Conservation (phyloP, 176 grass and related monocot genomes). For the Phragmites australis region DNA sequence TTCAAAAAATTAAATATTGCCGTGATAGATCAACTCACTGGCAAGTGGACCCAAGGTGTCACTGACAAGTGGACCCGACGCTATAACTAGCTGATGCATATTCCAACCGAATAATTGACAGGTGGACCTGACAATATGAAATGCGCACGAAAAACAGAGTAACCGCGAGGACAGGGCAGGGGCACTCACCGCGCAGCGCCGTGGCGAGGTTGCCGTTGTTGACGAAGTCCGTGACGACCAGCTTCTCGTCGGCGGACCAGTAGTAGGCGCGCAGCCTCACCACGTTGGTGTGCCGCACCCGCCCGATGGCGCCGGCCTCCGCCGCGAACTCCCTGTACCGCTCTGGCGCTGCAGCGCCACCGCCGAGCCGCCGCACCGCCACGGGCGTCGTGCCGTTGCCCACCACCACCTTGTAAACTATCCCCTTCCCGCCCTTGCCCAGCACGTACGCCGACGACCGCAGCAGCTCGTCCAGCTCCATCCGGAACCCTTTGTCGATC, state of each 20-base stretch:
- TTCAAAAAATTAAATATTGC: too few relatives aligned
- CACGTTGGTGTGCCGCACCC: conserved; percentile 69
- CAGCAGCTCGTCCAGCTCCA: conserved; percentile 88
- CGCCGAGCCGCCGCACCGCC: conserved; percentile 71
- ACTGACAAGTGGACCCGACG: background rate
- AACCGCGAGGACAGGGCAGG: background rate
- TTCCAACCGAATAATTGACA: too few relatives aligned
- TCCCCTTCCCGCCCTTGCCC: conserved; percentile 85
- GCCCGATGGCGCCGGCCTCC: conserved; percentile 39
- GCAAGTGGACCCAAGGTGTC: too few relatives aligned
- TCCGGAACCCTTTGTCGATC: conserved; percentile 74
- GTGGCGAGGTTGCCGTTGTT: conserved; percentile 81
- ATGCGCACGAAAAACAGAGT: background rate
- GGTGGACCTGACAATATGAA: too few relatives aligned
- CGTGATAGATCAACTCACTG: too few relatives aligned
- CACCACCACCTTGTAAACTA: conserved; percentile 97
- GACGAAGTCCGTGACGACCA: conserved; percentile 90
- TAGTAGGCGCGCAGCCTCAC: conserved; percentile 77
- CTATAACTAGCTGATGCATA: too few relatives aligned
- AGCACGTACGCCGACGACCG: conserved; percentile 89
- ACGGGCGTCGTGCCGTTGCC: conserved; percentile 67
- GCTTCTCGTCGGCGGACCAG: conserved; percentile 86
- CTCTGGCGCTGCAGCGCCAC: conserved; percentile 30
- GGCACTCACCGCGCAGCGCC: conserved; percentile 57
- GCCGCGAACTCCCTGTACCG: conserved; percentile 62